phyloP scores from a whole-genome alignment of 768 basidiomycete species.

The Tremella mesenterica region DNA sequence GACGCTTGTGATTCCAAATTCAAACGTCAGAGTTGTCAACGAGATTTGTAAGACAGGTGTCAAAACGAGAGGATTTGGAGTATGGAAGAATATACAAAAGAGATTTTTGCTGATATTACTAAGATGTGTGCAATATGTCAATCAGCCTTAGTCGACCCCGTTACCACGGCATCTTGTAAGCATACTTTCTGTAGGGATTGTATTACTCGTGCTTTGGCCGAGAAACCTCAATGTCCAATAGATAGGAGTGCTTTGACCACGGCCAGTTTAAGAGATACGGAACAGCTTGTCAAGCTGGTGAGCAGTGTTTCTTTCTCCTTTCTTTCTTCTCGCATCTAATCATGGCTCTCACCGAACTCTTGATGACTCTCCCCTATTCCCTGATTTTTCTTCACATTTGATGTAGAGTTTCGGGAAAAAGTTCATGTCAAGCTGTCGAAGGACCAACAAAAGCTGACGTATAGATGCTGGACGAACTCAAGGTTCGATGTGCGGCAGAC shows the following conservation, averaged over 20 bases:
- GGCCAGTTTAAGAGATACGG: slow-evolving; percentile 19
- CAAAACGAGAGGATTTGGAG: too few species aligned
- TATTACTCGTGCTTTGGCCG: slow-evolving; percentile 59
- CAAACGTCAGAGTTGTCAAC: too few species aligned
- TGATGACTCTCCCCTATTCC: background rate
- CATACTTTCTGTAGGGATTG: slow-evolving; percentile 85
- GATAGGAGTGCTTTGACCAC: slow-evolving; percentile 62
- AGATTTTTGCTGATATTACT: background rate
- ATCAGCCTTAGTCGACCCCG: slow-evolving; percentile 55
- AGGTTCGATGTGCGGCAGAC: slow-evolving; percentile 25
- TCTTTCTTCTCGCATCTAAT: background rate
- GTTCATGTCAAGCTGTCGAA: background rate
- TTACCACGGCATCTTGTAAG: slow-evolving; percentile 62
- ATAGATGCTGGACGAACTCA: slow-evolving; percentile 32
- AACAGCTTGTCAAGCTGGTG: slow-evolving; percentile 30
- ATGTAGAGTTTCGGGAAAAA: background rate
- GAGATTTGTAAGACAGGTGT: too few species aligned
- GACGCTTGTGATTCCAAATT: too few species aligned
- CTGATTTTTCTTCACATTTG: background rate
- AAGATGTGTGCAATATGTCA: slow-evolving; percentile 37
- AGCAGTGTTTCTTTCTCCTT: background rate
- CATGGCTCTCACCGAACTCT: background rate
- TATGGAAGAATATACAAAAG: background rate
- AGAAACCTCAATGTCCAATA: slow-evolving; percentile 69
- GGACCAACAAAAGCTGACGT: background rate